Evolutionary conservation across 352 stramenopile genomes (phyloP).

Genomic region (Phytophthora hibernalis): DNA sequence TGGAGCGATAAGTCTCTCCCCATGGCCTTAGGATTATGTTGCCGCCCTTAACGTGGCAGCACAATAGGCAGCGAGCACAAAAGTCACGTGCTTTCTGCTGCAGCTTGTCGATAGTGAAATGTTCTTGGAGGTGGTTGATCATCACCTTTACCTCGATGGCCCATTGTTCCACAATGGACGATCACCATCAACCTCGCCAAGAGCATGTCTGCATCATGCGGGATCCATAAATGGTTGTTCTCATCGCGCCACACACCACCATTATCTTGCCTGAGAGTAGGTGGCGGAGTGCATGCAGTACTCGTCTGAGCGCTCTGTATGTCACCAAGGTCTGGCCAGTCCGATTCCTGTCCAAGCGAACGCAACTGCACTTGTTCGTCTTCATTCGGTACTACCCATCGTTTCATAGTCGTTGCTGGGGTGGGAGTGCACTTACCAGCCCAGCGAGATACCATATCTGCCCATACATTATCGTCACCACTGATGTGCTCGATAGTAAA

Average conservation of each 20-base stretch:
- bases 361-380: background rate
- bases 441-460: slow-evolving; percentile 6
- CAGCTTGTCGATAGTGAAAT: slow-evolving; percentile 1
- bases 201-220: background rate
- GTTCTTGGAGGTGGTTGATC: slow-evolving; percentile 4
- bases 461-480: background rate
- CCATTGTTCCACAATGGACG: slow-evolving; percentile 1
- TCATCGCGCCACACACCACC: background rate
- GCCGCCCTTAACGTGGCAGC: background rate
- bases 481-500: slow-evolving; percentile 3
- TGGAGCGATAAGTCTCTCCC: background rate
- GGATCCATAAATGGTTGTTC: slow-evolving; percentile 1
- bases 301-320: background rate
- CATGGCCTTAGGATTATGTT: background rate
- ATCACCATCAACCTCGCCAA: slow-evolving; percentile 5
- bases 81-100: background rate
- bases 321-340: background rate
- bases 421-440: too few species aligned
- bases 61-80: background rate
- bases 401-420: background rate
- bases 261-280: background rate
- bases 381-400: background rate
- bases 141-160: slow-evolving; percentile 1
- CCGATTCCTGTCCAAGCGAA: background rate
- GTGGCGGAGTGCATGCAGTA: too few species aligned